phyloP scores from a whole-genome alignment of 108 stramenopile species.

The Nitzschia inconspicua region DNA sequence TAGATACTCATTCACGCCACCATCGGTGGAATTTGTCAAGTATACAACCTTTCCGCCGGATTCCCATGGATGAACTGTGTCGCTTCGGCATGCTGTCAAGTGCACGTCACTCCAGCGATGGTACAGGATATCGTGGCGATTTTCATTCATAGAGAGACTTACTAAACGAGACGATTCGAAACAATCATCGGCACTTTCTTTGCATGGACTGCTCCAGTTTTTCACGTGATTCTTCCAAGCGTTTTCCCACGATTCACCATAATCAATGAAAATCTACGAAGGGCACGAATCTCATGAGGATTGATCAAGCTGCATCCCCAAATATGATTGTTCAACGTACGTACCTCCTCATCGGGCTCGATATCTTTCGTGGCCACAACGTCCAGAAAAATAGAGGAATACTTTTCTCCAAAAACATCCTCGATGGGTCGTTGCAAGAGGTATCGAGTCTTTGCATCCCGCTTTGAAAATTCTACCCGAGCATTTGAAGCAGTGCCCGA shows the following conservation, averaged over 20 bases:
- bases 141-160: conserved; percentile 21
- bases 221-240: conserved; percentile 40
- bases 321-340: no score
- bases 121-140: conserved; percentile 14
- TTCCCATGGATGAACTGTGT: background rate
- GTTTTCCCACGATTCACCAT: conserved; percentile 53
- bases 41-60: background rate
- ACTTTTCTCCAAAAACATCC: conserved; percentile 23
- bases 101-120: conserved; percentile 29
- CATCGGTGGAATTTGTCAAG: background rate
- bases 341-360: conserved; percentile 55
- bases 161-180: conserved; percentile 21
- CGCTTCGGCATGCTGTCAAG: conserved; percentile 6
- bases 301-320: no score
- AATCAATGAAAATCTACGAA: conserved; percentile 52
- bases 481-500: conserved; percentile 30
- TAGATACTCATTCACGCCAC: background rate
- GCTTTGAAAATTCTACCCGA: conserved; percentile 33
- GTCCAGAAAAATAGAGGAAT: conserved; percentile 22
- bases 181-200: background rate
- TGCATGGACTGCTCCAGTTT: conserved; percentile 14
- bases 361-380: conserved; percentile 35
- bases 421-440: conserved; percentile 14
- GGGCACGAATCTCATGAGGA: no score
- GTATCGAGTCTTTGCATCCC: conserved; percentile 23